Evolutionary conservation across 768 basidiomycete genomes (phyloP).

Genomic region (Mrakia blollopis): DNA sequence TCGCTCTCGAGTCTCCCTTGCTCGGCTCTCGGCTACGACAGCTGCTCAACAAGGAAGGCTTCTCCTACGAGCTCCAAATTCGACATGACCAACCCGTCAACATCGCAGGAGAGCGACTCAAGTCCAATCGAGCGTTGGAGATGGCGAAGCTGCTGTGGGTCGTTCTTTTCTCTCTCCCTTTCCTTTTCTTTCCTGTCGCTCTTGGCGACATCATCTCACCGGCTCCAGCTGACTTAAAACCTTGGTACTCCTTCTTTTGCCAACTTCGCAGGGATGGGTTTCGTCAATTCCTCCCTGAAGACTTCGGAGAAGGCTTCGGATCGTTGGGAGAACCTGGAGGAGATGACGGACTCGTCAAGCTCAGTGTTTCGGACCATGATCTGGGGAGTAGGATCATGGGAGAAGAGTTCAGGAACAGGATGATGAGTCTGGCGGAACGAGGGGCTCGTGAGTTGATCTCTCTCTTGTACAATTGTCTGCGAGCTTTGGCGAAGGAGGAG

Average conservation of each 20-base stretch:
- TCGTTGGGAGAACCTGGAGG: conserved; percentile 5
- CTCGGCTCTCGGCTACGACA: conserved; percentile 32
- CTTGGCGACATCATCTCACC: no score
- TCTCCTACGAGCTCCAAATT: conserved; percentile 7
- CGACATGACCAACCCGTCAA: neutral
- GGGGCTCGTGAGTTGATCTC: neutral
- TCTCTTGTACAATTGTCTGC: no score
- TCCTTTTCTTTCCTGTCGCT: neutral
- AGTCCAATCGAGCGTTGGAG: neutral
- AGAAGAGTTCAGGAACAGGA: conserved; percentile 6
- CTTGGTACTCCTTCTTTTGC: neutral
- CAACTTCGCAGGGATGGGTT: neutral
- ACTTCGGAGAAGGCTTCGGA: conserved; percentile 14
- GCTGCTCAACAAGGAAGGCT: neutral
- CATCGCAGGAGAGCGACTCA: neutral
- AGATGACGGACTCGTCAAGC: neutral
- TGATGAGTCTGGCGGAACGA: neutral
- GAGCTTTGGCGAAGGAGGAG: no score
- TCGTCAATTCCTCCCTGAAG: conserved; percentile 1
- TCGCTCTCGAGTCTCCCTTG: conserved; percentile 35
- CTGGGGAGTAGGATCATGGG: conserved; percentile 20
- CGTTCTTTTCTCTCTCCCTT: neutral
- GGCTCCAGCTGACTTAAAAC: no score
- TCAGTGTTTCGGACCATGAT: conserved; percentile 13
- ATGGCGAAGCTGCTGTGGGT: neutral